phyloP scores from a whole-genome alignment of 495 filamentous ascomycete species.

The Talaromyces proteolyticus region DNA sequence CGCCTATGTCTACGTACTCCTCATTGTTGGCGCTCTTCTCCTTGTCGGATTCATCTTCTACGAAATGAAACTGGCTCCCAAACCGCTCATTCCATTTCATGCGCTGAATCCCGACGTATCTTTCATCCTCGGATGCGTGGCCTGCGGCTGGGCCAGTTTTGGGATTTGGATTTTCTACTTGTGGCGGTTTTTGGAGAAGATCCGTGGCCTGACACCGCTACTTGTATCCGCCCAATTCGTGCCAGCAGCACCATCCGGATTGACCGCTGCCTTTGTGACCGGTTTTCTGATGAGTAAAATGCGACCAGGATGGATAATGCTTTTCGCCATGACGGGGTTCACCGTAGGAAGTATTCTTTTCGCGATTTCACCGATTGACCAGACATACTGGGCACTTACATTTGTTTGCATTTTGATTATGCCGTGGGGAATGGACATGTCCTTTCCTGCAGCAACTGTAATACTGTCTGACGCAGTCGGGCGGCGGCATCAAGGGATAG shows the following conservation, averaged over 20 bases:
- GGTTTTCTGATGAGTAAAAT: constrained; percentile 37
- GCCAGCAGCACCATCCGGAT: constrained; percentile 38
- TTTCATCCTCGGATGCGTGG: constrained; percentile 49
- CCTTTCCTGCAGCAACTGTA: constrained; percentile 53
- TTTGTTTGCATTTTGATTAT: constrained; percentile 53
- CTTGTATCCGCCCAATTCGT: constrained; percentile 39
- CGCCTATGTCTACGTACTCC: constrained; percentile 45
- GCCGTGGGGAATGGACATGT: constrained; percentile 58
- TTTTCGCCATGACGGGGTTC: constrained; percentile 42
- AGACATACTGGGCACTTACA: constrained; percentile 54
- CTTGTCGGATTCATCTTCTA: constrained; percentile 45
- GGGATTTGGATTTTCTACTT: constrained; percentile 57
- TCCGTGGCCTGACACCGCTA: constrained; percentile 41
- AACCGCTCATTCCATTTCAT: constrained; percentile 50
- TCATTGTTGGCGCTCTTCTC: constrained; percentile 50
- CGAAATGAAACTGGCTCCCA: constrained; percentile 32
- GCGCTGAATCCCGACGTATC: constrained; percentile 42
- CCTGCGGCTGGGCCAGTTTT: constrained; percentile 55
- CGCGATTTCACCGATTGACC: constrained; percentile 40
- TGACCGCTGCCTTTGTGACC: constrained; percentile 41
- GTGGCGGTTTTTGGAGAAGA: constrained; percentile 45
- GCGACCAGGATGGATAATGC: constrained; percentile 41
- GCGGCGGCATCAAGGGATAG: constrained; percentile 57
- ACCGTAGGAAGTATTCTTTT: constrained; percentile 36
- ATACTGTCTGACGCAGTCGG: constrained; percentile 52